Conservation (phyloP, 371 early-diverging fungal genomes). For the Umbelopsis sp. region DNA sequence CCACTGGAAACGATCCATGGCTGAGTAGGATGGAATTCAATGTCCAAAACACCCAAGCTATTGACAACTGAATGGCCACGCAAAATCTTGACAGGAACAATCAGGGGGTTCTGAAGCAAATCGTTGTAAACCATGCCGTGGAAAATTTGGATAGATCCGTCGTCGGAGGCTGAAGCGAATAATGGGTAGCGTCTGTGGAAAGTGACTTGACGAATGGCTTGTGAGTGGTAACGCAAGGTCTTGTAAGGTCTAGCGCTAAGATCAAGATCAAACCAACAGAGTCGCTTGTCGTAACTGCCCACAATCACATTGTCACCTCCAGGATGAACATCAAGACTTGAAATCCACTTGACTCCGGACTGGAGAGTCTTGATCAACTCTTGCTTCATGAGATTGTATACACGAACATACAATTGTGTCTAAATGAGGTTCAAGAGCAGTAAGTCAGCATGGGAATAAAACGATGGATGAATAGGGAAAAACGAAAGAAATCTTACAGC, state of each 20-base stretch:
- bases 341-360: slow-evolving; percentile 92
- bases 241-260: slow-evolving; percentile 91
- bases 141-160: slow-evolving; percentile 92
- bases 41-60: slow-evolving; percentile 72
- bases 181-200: slow-evolving; percentile 92
- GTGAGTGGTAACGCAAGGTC: slow-evolving; percentile 85
- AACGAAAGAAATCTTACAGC: slow-evolving; percentile 60
- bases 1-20: slow-evolving; percentile 94
- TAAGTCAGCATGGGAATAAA: neutral
- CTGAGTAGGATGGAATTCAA: slow-evolving; percentile 94
- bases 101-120: slow-evolving; percentile 92
- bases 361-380: slow-evolving; percentile 79
- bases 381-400: slow-evolving; percentile 92
- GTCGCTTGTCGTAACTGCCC: slow-evolving; percentile 91
- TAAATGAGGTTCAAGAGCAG: slow-evolving; percentile 27
- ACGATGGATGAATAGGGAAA: neutral
- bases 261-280: slow-evolving; percentile 97
- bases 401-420: slow-evolving; percentile 91
- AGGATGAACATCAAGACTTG: slow-evolving; percentile 93
- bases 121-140: slow-evolving; percentile 97
- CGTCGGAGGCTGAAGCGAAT: slow-evolving; percentile 93
- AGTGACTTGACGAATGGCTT: slow-evolving; percentile 87
- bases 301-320: slow-evolving; percentile 92
- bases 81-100: slow-evolving; percentile 97
- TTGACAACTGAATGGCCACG: slow-evolving; percentile 68